These are phyloP conservation scores for Phaeosphaeriaceae sp. DNA, from an alignment of 2,329 filamentous ascomycete species.

Conservation along the genomic window DNA sequence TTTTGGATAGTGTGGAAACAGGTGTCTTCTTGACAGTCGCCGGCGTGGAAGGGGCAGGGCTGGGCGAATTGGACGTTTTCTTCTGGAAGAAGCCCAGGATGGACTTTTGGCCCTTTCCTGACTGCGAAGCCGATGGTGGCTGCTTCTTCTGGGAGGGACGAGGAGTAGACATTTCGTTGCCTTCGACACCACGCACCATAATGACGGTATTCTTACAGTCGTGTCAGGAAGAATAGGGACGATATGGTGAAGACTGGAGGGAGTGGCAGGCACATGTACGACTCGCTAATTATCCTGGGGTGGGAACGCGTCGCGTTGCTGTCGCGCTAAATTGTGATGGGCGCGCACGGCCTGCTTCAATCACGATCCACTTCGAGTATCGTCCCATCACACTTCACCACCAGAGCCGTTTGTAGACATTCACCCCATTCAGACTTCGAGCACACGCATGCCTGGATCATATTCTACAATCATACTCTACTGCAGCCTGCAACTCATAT, in stretches of 20 bases:
- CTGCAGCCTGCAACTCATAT: too few relatives aligned
- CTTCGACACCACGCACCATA: conserved; percentile 56
- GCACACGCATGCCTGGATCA: background rate
- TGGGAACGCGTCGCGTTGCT: conserved; percentile 6
- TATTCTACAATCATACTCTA: background rate
- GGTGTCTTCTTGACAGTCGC: conserved; percentile 35
- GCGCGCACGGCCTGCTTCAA: background rate
- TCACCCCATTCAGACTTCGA: background rate
- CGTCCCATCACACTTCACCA: background rate
- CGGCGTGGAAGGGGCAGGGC: conserved; percentile 42
- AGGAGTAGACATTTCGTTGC: conserved; percentile 56
- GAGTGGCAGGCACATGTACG: background rate
- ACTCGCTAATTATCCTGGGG: conserved; percentile 6
- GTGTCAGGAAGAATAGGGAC: background rate
- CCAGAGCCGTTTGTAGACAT: background rate
- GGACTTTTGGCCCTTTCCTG: conserved; percentile 69
- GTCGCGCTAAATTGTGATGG: conserved; percentile 3
- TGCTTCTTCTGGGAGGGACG: conserved; percentile 55
- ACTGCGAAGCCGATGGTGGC: conserved; percentile 54
- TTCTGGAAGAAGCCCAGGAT: conserved; percentile 83
- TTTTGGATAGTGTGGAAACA: conserved; percentile 36
- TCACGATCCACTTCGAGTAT: background rate
- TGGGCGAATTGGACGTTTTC: conserved; percentile 58
- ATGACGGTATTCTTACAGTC: background rate
- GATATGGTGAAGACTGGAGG: background rate